phyloP scores from a whole-genome alignment of 495 filamentous ascomycete species.

The Talaromyces ruber region DNA sequence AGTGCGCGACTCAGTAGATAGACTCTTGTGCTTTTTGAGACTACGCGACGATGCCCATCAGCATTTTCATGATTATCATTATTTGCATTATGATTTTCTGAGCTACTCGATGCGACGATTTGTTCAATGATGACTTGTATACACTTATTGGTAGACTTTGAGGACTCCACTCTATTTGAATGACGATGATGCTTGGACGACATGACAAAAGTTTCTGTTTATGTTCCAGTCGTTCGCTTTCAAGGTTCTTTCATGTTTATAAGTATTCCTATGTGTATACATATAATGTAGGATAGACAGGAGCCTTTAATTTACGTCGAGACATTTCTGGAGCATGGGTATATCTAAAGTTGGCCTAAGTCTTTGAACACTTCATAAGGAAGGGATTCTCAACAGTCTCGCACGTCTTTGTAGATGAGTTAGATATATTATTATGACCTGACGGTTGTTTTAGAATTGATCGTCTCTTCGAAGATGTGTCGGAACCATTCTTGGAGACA shows the following conservation, averaged over 20 bases:
- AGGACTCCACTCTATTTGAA: not conserved
- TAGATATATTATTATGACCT: not conserved
- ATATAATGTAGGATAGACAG: not conserved
- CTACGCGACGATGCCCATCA: not conserved
- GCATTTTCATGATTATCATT: not conserved
- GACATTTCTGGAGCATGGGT: not conserved
- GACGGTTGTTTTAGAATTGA: not conserved
- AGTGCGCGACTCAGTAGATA: conserved; percentile 80
- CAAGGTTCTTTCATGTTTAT: too few species aligned
- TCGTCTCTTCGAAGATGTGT: not conserved
- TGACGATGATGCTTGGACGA: not conserved
- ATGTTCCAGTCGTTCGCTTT: not conserved
- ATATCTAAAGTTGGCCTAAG: not conserved
- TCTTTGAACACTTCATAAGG: not conserved
- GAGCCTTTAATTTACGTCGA: not conserved
- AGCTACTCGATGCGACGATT: not conserved
- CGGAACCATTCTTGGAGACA: not conserved
- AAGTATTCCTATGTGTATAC: not conserved
- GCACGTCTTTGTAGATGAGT: not conserved
- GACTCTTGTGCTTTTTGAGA: not conserved
- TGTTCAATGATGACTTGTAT: not conserved
- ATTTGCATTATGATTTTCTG: not conserved
- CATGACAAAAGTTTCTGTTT: not conserved
- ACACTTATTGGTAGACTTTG: not conserved
- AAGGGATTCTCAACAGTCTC: not conserved